These are phyloP conservation scores for Physcomitrellopsis africana DNA, from an alignment of 225 moss, liverwort and hornwort genomes.

Conservation along the genomic window DNA sequence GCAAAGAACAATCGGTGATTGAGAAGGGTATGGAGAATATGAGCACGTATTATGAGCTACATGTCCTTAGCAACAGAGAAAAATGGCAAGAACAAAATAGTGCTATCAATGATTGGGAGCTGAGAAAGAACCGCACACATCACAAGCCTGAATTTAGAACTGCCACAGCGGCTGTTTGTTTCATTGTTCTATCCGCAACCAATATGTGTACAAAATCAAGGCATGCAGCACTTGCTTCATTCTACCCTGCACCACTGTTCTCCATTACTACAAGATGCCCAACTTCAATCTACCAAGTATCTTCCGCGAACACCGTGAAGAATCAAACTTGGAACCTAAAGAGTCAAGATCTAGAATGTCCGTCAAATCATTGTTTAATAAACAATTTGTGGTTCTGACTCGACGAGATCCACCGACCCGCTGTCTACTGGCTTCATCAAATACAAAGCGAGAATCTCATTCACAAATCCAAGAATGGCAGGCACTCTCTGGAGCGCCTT, in stretches of 20 bases:
- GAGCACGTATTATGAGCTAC: too few species aligned
- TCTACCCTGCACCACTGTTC: constrained; percentile 33
- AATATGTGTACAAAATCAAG: constrained; percentile 38
- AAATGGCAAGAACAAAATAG: too few species aligned
- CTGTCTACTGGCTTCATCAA: constrained; percentile 88
- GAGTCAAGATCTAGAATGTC: not conserved
- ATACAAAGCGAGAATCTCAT: constrained; percentile 75
- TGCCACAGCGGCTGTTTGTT: constrained; percentile 26
- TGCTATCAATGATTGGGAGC: too few species aligned
- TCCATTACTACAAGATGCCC: constrained; percentile 37
- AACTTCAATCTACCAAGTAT: constrained; percentile 28
- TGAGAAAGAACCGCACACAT: too few species aligned
- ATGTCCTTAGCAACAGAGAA: too few species aligned
- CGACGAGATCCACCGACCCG: constrained; percentile 76
- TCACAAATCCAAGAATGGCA: constrained; percentile 51
- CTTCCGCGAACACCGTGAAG: constrained; percentile 28
- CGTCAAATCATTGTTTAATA: constrained; percentile 46
- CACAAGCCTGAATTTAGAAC: not conserved
- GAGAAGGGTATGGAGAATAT: too few species aligned
- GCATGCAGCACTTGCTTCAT: constrained; percentile 19
- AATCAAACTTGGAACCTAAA: constrained; percentile 22
- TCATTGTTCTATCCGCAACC: constrained; percentile 20
- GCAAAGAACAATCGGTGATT: too few species aligned
- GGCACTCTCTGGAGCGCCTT: constrained; percentile 77
- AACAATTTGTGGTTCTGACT: constrained; percentile 80